phyloP scores from a whole-genome alignment of 2,329 filamentous ascomycete genomes.

The Tolypocladium cylindrosporum region DNA sequence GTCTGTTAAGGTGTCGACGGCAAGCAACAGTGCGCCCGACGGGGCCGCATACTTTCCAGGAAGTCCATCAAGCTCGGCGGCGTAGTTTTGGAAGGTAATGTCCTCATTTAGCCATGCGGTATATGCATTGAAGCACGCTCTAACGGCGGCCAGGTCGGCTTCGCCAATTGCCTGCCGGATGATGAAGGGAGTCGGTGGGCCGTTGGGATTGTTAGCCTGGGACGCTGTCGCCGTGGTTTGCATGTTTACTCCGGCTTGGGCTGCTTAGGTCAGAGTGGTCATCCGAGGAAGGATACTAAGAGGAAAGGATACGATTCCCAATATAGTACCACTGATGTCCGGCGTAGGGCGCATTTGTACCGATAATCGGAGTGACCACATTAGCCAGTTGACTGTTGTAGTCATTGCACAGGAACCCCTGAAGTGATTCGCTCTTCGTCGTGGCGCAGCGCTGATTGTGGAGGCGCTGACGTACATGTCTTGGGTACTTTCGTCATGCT shows the following conservation, averaged over 20 bases:
- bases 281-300: not conserved
- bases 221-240: not conserved
- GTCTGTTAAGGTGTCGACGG: conserved; percentile 8
- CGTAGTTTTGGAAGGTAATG: conserved; percentile 16
- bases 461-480: not conserved
- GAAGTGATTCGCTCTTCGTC: not conserved
- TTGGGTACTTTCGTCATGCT: too few species aligned
- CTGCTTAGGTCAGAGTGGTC: not conserved
- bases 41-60: conserved; percentile 17
- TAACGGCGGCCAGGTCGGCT: conserved; percentile 9
- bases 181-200: not conserved
- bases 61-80: conserved; percentile 10
- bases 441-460: not conserved
- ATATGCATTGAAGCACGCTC: conserved; percentile 14
- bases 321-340: not conserved
- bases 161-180: conserved; percentile 12
- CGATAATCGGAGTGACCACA: not conserved
- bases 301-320: not conserved
- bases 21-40: conserved; percentile 13
- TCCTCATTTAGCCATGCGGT: conserved; percentile 15
- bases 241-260: too few species aligned
- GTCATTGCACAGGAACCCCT: not conserved
- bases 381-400: not conserved
- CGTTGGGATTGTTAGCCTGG: not conserved
- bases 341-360: not conserved